Conservation (phyloP, 371 early-diverging fungal species). For the Chytridium lagenaria region DNA sequence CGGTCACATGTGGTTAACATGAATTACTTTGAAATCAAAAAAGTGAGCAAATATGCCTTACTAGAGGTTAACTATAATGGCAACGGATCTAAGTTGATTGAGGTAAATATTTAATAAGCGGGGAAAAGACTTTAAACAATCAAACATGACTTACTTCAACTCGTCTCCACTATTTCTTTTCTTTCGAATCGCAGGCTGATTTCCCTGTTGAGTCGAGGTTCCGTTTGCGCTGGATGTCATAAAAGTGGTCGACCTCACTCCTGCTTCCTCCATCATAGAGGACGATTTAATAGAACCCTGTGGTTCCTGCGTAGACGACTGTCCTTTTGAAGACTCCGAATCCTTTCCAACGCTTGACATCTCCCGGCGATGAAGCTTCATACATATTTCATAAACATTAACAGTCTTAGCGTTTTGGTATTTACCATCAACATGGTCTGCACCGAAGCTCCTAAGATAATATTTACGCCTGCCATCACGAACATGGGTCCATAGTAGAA, state of each 20-base stretch:
- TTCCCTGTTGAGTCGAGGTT: too few relatives aligned
- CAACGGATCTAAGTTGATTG: neutral
- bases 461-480: constrained; percentile 13
- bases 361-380: neutral
- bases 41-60: too few relatives aligned
- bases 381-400: too few relatives aligned
- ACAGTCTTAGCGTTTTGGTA: too few relatives aligned
- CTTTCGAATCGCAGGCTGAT: neutral
- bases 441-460: neutral
- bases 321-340: neutral
- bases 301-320: neutral
- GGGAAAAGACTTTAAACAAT: neutral
- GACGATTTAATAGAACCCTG: neutral
- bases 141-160: neutral
- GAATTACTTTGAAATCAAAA: too few relatives aligned
- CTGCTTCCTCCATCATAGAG: too few relatives aligned
- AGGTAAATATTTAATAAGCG: neutral
- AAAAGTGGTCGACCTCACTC: too few relatives aligned
- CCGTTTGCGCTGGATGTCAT: too few relatives aligned
- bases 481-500: constrained; percentile 18
- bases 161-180: constrained; percentile 1
- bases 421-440: neutral
- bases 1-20: neutral
- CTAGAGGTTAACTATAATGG: constrained; percentile 6
- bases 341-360: neutral